These are phyloP conservation scores for Russula dissimulans DNA, from an alignment of 768 basidiomycete species.

Conservation along the genomic window DNA sequence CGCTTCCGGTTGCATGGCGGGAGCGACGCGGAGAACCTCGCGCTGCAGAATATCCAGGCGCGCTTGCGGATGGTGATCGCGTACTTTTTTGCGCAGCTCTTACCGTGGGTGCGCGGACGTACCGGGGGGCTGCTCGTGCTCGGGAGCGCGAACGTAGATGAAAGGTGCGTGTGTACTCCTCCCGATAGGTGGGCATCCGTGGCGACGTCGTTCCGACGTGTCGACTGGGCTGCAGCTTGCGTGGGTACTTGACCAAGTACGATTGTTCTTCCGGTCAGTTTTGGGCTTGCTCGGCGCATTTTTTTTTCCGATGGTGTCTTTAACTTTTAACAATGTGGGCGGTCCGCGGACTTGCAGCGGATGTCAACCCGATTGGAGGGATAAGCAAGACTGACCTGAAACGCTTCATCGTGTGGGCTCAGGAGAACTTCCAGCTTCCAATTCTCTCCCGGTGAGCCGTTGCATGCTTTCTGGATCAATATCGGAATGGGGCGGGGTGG, in stretches of 20 bases:
- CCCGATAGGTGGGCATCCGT: not conserved
- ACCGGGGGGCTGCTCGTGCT: conserved; percentile 83
- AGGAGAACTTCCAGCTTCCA: conserved; percentile 71
- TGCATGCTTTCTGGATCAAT: not conserved
- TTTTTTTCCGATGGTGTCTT: conserved; percentile 12
- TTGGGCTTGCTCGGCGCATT: not conserved
- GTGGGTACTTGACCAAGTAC: conserved; percentile 97
- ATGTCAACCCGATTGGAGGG: conserved; percentile 96
- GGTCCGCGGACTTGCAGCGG: conserved; percentile 42
- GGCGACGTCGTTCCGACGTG: not conserved
- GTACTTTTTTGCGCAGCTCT: conserved; percentile 89
- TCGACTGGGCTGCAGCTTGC: conserved; percentile 44
- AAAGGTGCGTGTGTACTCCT: conserved; percentile 48
- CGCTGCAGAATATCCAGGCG: conserved; percentile 97
- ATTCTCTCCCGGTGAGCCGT: conserved; percentile 56
- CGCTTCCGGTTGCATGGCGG: conserved; percentile 86
- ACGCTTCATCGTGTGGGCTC: conserved; percentile 85
- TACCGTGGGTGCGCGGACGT: conserved; percentile 85
- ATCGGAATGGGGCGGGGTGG: not conserved
- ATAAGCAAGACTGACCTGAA: conserved; percentile 98
- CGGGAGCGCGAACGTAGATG: conserved; percentile 98
- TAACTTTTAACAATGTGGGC: not conserved
- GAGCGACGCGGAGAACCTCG: conserved; percentile 79
- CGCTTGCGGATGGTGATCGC: conserved; percentile 89
- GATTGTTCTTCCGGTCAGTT: conserved; percentile 80